Evolutionary conservation across 192 early-diverging fungal species (phyloP).

Genomic region (Umbelopsis sp.): DNA sequence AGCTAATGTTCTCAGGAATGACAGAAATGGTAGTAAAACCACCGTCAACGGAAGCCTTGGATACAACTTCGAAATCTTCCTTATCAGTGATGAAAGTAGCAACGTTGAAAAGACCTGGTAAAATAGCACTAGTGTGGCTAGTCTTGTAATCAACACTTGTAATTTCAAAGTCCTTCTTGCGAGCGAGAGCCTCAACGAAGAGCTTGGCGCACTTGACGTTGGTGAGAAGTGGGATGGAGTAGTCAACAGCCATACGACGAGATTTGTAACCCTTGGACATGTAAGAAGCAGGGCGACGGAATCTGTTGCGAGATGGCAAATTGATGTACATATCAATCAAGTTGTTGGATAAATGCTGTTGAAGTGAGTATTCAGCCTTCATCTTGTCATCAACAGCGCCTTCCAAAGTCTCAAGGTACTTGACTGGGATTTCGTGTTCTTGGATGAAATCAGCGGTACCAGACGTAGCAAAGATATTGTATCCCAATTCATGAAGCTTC

Average conservation of each 20-base stretch:
- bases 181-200: slow-evolving; percentile 93
- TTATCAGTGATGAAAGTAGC: slow-evolving; percentile 61
- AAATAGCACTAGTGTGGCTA: slow-evolving; percentile 75
- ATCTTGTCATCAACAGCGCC: slow-evolving; percentile 47
- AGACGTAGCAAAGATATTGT: slow-evolving; percentile 91
- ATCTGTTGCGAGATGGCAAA: slow-evolving; percentile 96
- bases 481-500: slow-evolving; percentile 83
- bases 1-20: slow-evolving; percentile 50
- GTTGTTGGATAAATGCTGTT: slow-evolving; percentile 95
- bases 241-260: slow-evolving; percentile 97
- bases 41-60: slow-evolving; percentile 76
- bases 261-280: slow-evolving; percentile 93
- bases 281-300: slow-evolving; percentile 94
- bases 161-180: slow-evolving; percentile 72
- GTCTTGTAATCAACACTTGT: slow-evolving; percentile 89
- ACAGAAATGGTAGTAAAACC: slow-evolving; percentile 85
- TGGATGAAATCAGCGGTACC: slow-evolving; percentile 97
- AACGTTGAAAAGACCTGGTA: slow-evolving; percentile 91
- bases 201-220: slow-evolving; percentile 99
- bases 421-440: slow-evolving; percentile 91
- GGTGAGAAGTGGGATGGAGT: slow-evolving; percentile 95
- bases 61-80: slow-evolving; percentile 62
- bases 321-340: slow-evolving; percentile 99
- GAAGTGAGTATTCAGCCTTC: slow-evolving; percentile 88
- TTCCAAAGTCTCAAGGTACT: slow-evolving; percentile 86